phyloP scores from a whole-genome alignment of 148 eudicot genomes.

The Nepenthes gracilis region DNA sequence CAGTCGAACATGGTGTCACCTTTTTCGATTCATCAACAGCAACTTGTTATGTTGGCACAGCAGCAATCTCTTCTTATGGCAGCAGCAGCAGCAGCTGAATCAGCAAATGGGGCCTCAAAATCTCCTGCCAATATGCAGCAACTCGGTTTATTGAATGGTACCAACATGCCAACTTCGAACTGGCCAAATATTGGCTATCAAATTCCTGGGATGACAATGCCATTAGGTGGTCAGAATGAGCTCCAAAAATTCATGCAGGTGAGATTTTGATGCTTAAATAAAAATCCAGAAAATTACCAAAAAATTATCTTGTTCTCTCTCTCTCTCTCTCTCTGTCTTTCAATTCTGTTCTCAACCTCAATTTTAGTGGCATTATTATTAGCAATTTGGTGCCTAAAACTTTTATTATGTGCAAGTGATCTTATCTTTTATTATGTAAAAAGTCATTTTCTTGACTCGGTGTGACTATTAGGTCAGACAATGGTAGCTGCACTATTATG shows the following conservation, averaged over 20 bases:
- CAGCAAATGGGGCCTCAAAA: conserved; percentile 47
- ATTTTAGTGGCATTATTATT: no score
- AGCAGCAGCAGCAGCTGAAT: conserved; percentile 85
- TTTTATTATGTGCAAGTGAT: no score
- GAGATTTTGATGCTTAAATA: conserved; percentile 2
- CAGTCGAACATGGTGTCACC: conserved; percentile 91
- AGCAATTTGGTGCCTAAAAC: no score
- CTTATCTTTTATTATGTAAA: no score
- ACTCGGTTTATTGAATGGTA: conserved; percentile 34
- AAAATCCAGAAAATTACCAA: no score
- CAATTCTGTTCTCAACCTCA: no score
- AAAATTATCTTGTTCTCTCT: no score
- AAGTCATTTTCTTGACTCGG: no score
- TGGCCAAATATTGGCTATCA: conserved; percentile 79
- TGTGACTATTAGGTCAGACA: background rate
- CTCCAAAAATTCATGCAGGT: conserved; percentile 67
- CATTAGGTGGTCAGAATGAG: conserved; percentile 51
- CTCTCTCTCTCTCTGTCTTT: no score
- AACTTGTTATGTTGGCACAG: conserved; percentile 84
- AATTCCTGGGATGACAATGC: conserved; percentile 57
- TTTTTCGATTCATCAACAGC: conserved; percentile 78
- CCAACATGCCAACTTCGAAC: conserved; percentile 45
- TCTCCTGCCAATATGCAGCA: conserved; percentile 33
- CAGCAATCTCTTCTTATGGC: conserved; percentile 90
- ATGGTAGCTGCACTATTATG: conserved; percentile 3